Base-by-base conservation (phyloP, 208 protist genomes). In the Trypanosoma avium region DNA sequence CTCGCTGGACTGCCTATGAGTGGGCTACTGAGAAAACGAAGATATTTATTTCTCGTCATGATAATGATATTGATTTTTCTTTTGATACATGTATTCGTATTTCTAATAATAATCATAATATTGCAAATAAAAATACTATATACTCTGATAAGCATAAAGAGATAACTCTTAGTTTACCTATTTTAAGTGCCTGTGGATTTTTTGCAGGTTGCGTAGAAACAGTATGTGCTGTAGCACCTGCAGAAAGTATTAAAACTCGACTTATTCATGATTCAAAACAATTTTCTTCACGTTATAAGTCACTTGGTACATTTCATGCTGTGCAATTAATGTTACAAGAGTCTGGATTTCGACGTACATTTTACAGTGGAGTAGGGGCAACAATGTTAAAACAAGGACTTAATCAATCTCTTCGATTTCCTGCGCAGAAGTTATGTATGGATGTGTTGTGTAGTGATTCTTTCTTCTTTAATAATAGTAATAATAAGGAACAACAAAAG, bases 351-450 rank as follows among this genome's bases (percentile, higher is more conserved):
- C 19, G 60, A 1, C 48, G 35, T 32, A 67, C 47, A 12, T 48
- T 76, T 35, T 76, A 76, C 55, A 61, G 64, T 35, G 70, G 70
- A n/a, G 48, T 68, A 22, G 52, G 54, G 22, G 22, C 61, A 15
- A 73, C 70, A 2, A 63, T 73, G 42, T 6, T 57, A 56, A 76
- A 76, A n/a, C 70, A 73, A 27, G 65, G 60, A 22, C 10, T 68
- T 10, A 76, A 73, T 43, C 70, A 76, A 26, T 2, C 64, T 15
- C 19, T 66, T 27, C 50, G 70, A 12, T 76, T 76, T 43, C 70
- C 70, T 19, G 22, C 22, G 19, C 65, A 73, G 27, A 53, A 66
- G 12, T 21, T 59, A 8, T 26, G 57, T 27, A 58, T 73, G 65
- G 47, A 53, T 56, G 5, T 36, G 1, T 42, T 75, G 32, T 58